These are phyloP conservation scores for Pichia cabralensis DNA, from an alignment of 805 yeast species.

Conservation along the genomic window DNA sequence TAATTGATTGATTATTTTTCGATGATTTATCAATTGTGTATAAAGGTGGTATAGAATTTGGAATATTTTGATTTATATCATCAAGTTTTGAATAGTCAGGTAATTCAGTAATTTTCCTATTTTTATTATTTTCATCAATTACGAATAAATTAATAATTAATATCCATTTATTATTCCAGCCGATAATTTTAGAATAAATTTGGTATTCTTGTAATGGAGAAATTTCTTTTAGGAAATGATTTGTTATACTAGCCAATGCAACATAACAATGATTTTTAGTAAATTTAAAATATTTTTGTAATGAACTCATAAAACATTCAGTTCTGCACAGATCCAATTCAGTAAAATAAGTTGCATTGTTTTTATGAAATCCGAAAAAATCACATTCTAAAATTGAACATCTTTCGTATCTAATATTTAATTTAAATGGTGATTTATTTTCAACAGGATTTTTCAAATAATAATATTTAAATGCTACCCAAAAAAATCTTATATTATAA, in stretches of 20 bases:
- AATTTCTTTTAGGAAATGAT: slow-evolving; percentile 65
- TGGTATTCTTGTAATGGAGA: slow-evolving; percentile 51
- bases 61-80: background rate
- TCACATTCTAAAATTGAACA: slow-evolving; percentile 78
- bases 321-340: slow-evolving; percentile 78
- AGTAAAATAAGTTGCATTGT: slow-evolving; percentile 73
- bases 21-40: background rate
- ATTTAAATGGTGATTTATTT: slow-evolving; percentile 6
- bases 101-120: too few species aligned
- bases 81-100: too few species aligned
- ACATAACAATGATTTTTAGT: slow-evolving; percentile 42
- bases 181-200: slow-evolving; percentile 49
- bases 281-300: slow-evolving; percentile 23
- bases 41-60: slow-evolving; percentile 1
- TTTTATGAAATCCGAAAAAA: slow-evolving; percentile 69
- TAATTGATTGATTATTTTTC: background rate
- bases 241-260: slow-evolving; percentile 68
- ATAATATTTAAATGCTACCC: slow-evolving; percentile 32
- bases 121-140: slow-evolving; percentile 16
- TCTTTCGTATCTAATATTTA: slow-evolving; percentile 8
- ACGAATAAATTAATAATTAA: slow-evolving; percentile 59
- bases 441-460: slow-evolving; percentile 26
- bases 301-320: slow-evolving; percentile 43
- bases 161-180: slow-evolving; percentile 88
- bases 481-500: slow-evolving; percentile 55